Conservation (phyloP, 306 rosid species). For the Pachyrhizus erosus region DNA sequence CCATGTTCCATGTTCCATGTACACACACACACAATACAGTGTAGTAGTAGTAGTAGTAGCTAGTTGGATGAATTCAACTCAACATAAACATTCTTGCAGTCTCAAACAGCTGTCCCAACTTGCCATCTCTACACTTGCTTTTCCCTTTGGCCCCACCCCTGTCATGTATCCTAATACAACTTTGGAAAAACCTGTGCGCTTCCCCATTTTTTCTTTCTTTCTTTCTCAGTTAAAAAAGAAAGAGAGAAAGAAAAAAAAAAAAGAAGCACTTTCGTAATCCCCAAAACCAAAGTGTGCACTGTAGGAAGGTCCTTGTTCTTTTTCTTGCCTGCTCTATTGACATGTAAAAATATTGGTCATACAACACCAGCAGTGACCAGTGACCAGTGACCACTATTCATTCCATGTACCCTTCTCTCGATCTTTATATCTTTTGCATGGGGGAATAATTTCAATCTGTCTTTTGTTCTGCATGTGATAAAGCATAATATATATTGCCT, state of each 20-base stretch:
- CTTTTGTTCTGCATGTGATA: conserved; percentile 49
- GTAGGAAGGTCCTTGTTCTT: conserved; percentile 53
- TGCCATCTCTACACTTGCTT: conserved; percentile 50
- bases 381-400: no score
- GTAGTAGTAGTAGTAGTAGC: background rate
- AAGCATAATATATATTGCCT: conserved; percentile 35
- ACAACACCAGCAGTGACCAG: no score
- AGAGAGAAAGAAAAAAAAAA: conserved; percentile 21
- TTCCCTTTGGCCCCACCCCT: conserved; percentile 60
- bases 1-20: conserved; percentile 53
- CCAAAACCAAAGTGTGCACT: conserved; percentile 57
- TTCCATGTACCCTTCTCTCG: conserved; percentile 8
- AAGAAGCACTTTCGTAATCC: conserved; percentile 57
- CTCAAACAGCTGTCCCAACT: conserved; percentile 59
- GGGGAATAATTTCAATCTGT: conserved; percentile 48
- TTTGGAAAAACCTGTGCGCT: conserved; percentile 45
- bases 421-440: conserved; percentile 42
- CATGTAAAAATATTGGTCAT: conserved; percentile 45
- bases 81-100: conserved; percentile 38
- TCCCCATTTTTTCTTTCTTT: conserved; percentile 30
- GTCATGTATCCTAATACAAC: conserved; percentile 41
- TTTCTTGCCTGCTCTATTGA: conserved; percentile 41
- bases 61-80: conserved; percentile 34
- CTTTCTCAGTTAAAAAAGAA: no score
- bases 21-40: background rate